Percentiles rank a stretch among this genome's conserved stretches.
phyloP scores from a whole-genome alignment of 495 filamentous ascomycete species.

The Neurospora terricola region DNA sequence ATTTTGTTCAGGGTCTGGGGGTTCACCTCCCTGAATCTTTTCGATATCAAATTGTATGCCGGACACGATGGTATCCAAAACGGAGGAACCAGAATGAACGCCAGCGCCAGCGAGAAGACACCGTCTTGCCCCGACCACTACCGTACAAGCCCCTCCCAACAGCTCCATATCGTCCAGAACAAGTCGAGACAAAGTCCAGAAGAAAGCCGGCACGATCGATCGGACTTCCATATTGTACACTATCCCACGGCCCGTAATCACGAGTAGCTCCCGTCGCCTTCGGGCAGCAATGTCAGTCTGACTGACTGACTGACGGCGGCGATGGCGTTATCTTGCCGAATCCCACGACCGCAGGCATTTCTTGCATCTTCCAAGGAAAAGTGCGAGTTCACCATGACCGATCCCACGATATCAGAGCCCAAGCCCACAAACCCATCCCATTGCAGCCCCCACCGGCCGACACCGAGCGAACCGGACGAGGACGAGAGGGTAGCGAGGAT shows the following conservation, averaged over 20 bases:
- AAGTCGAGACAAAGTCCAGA: not conserved
- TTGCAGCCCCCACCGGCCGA: not conserved
- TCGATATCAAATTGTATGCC: not conserved
- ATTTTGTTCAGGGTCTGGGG: not conserved
- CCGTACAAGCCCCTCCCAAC: not conserved
- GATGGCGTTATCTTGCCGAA: not conserved
- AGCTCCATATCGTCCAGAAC: not conserved
- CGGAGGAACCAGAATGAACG: not conserved
- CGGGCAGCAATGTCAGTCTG: not conserved
- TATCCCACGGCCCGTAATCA: not conserved
- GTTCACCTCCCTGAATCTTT: not conserved
- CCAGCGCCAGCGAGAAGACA: not conserved
- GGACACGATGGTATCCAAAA: not conserved
- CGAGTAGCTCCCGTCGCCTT: not conserved
- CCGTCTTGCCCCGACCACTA: not conserved
- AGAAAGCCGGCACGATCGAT: not conserved
- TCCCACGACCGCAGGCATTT: not conserved
- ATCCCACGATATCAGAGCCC: not conserved
- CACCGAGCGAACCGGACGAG: not conserved
- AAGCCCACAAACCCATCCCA: not conserved
- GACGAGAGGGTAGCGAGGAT: not conserved
- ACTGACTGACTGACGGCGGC: not conserved
- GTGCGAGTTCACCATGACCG: not conserved
- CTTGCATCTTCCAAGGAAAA: not conserved
- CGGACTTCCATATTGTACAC: not conserved